Evolutionary conservation across 805 yeast genomes (phyloP), one percentile per base, ranked within the genome.

Genomic region (Metschnikowia kunwiensis): DNA sequence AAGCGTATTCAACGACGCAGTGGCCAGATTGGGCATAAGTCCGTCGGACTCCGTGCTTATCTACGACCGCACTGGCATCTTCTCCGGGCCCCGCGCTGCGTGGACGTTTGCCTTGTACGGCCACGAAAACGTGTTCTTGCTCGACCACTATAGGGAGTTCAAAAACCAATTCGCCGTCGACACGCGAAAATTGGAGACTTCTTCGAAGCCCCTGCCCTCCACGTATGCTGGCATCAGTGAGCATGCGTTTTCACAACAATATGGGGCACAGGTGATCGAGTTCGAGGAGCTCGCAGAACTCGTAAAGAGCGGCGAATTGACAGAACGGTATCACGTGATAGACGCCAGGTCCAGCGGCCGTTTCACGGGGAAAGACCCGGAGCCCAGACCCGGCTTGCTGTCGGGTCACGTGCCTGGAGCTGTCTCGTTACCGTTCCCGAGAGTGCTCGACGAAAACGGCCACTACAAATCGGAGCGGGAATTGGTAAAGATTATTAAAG

Each of bases 361-460:
- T 42, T 91, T 81, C 61, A 69, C 82, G 0, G 97, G 97, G 9
- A 68, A 65, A 15, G 84, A 72, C 2, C 86, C 93, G 2, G 98
- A 93, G 62, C 96, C 96, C 36, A 74, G 98, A 50, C 77, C 87
- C 1, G 97, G 91, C 0, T 62, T 91, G 26, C 68, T 91, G 2
- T 81, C 94, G 3, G 98, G 98, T 0, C 98, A 93, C 60, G 74
- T 88, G 17, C 91, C 94, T 1, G 84, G 86, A 8, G 75, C 95
- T 0, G 70, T 73, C 27, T 82, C 86, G 15, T 61, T 89, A 21
- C 96, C 97, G 11, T 89, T 85, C 53, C 46, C 65, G 5, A 78
- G 74, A 20, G 74, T 88, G 1, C 60, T 87, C 21, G 74, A 74
- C 24, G 56, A 64, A 2, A 68, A 51, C 46, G 76, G 61, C 39